A percentile compares a stretch with the other conserved stretches of the same genome.
Evolutionary conservation across 768 basidiomycete species (phyloP).

Genomic region (Podaxis sp.): DNA sequence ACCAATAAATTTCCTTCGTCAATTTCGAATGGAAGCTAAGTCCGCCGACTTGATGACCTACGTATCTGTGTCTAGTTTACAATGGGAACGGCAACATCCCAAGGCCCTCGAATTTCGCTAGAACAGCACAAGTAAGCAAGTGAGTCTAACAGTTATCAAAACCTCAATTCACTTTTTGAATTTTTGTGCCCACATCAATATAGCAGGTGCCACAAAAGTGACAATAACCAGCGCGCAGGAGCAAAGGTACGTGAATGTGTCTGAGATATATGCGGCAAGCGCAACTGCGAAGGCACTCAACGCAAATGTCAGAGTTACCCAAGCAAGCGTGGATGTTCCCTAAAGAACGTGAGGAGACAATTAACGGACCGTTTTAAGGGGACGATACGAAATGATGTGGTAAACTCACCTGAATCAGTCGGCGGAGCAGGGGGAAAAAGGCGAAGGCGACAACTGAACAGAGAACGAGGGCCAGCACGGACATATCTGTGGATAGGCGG

Average conservation of each 20-base stretch:
- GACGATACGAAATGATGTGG: constrained; percentile 17
- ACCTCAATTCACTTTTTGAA: constrained; percentile 73
- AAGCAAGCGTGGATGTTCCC: constrained; percentile 47
- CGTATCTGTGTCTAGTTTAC: constrained; percentile 5
- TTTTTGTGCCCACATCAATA: constrained; percentile 82
- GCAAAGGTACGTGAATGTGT: constrained; percentile 54
- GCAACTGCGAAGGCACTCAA: constrained; percentile 51
- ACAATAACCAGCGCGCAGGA: constrained; percentile 50
- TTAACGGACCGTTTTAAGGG: constrained; percentile 11
- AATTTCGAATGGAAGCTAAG: background rate
- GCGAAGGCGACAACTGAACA: constrained; percentile 84
- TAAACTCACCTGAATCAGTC: constrained; percentile 61
- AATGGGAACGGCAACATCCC: constrained; percentile 57
- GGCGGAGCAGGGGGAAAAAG: constrained; percentile 79
- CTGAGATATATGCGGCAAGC: constrained; percentile 55
- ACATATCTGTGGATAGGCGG: constrained; percentile 76
- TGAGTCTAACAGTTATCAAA: constrained; percentile 17
- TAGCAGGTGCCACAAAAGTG: constrained; percentile 70
- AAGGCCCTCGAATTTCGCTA: constrained; percentile 87
- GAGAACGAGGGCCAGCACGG: constrained; percentile 87
- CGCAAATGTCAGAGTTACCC: constrained; percentile 51
- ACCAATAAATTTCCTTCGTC: background rate
- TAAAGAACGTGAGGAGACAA: constrained; percentile 26
- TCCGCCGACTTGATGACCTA: background rate
- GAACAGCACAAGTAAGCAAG: constrained; percentile 15